A percentile compares a stretch with the other conserved stretches of the same genome.
phyloP scores from a whole-genome alignment of 2,329 filamentous ascomycete species.

The Aureobasidium musti region DNA sequence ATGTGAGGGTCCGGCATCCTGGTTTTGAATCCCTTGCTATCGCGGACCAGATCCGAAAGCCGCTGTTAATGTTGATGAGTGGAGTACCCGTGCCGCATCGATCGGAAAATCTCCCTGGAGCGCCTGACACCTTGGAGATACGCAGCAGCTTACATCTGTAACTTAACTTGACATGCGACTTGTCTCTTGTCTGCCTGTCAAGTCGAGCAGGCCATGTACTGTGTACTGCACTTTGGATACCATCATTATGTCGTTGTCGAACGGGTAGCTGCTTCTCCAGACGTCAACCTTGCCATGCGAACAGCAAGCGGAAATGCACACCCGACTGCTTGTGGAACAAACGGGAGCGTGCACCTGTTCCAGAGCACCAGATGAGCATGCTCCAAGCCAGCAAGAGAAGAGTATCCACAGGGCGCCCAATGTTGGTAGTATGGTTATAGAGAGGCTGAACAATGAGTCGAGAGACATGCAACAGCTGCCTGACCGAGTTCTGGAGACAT shows the following conservation, averaged over 20 bases:
- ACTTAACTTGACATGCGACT: constrained; percentile 1
- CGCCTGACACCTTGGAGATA: constrained; percentile 3
- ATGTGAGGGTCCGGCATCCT: constrained; percentile 17
- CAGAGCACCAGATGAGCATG: neutral
- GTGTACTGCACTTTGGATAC: neutral
- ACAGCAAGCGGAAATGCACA: constrained; percentile 18
- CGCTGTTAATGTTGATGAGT: neutral
- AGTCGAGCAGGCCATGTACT: neutral
- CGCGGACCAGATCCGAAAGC: constrained; percentile 18
- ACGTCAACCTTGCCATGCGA: constrained; percentile 11
- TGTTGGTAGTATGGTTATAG: neutral
- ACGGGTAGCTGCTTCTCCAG: constrained; percentile 7
- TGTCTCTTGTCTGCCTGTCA: constrained; percentile 16
- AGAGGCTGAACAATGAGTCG: constrained; percentile 2
- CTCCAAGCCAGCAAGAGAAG: neutral
- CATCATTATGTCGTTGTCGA: neutral
- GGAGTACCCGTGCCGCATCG: constrained; percentile 3
- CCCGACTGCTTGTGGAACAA: neutral
- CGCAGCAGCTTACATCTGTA: neutral
- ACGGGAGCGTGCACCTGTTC: neutral
- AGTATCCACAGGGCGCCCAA: neutral
- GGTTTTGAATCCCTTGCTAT: constrained; percentile 17
- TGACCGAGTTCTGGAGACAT: neutral
- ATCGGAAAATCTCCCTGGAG: constrained; percentile 11
- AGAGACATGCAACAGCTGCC: constrained; percentile 2